Base-by-base conservation (phyloP, 1,284 basidiomycete genomes). In the Retiboletus flavoniger region DNA sequence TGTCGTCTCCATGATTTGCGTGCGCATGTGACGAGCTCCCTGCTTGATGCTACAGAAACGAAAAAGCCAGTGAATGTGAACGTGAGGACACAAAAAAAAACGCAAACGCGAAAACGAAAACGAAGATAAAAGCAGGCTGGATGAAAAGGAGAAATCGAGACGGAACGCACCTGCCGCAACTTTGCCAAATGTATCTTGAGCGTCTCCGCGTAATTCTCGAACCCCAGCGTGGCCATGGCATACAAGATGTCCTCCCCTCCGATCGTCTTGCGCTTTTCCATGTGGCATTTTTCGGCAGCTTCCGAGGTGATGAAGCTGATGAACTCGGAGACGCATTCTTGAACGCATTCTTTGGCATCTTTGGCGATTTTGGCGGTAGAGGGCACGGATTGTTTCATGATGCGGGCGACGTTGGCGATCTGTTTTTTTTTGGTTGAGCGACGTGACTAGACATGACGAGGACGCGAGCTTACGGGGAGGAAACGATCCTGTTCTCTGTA, bases 311-410 rank as follows among this genome's bases (percentile, higher is more conserved):
- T 92, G 77, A 97, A 98, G 63, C 85, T 88, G 71, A 98, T 97
- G 74, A 96, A 95, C 76, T 98, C 95, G 39, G 90, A 94, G 47
- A 96, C 93, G 73, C 93, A 96, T 73, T 96, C 93, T 72, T 97
- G 95, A 44, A 97, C 92, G 72, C 91, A 94, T 73, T 97, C 94
- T 71, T 98, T 98, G 24, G 95, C 93, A 73, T 97, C 95, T 71
- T 96, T 96, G 3, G 93, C 92, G 63, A 98, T 95, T 75, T 98
- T 98, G 19, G 94, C 93, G n/a, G 91, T 91, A 2, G 85, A 78
- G 0, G 95, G 95, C 3, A 98, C 84, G 3, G 90, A 80, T 34
- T 85, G 77, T 69, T 97, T 97, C 95, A 98, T 98, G 65, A 98
- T 95, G 4, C 95, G 82, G 16, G 93, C 87, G 13, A 98, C 94